phyloP scores from a whole-genome alignment of 345 rosid genomes.

The Leavenworthia alabamica region DNA sequence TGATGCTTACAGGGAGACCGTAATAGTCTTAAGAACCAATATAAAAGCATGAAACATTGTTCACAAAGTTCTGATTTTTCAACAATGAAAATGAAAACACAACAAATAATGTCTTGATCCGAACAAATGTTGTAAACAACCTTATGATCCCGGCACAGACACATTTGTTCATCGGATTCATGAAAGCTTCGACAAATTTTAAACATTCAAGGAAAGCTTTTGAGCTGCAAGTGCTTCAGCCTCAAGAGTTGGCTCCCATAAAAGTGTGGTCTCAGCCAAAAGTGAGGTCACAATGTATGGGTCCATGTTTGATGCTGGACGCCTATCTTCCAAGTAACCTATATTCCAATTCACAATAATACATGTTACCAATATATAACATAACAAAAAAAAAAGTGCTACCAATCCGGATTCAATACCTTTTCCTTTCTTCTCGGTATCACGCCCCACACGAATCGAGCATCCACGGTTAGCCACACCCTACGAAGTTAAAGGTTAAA shows the following conservation, averaged over 20 bases:
- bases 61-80: constrained; percentile 2
- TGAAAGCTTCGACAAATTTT: constrained; percentile 16
- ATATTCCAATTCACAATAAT: constrained; percentile 3
- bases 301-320: constrained; percentile 96
- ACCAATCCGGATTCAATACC: constrained; percentile 41
- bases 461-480: constrained; percentile 98
- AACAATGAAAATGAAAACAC: constrained; percentile 13
- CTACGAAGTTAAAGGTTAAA: constrained; percentile 31
- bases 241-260: constrained; percentile 77
- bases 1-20: too few species aligned
- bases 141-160: constrained; percentile 2
- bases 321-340: constrained; percentile 91
- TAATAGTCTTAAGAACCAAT: neutral
- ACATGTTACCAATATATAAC: neutral
- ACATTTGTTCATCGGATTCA: neutral
- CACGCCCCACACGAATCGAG: constrained; percentile 96
- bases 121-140: neutral
- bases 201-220: constrained; percentile 67
- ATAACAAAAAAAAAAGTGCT: neutral
- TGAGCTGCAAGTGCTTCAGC: constrained; percentile 86
- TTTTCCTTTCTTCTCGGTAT: constrained; percentile 84
- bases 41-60: constrained; percentile 11
- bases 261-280: constrained; percentile 66
- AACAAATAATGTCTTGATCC: constrained; percentile 13
- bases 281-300: constrained; percentile 68